Base-by-base conservation (phyloP, 2,329 filamentous ascomycete species). In the Aspergillus ruber region DNA sequence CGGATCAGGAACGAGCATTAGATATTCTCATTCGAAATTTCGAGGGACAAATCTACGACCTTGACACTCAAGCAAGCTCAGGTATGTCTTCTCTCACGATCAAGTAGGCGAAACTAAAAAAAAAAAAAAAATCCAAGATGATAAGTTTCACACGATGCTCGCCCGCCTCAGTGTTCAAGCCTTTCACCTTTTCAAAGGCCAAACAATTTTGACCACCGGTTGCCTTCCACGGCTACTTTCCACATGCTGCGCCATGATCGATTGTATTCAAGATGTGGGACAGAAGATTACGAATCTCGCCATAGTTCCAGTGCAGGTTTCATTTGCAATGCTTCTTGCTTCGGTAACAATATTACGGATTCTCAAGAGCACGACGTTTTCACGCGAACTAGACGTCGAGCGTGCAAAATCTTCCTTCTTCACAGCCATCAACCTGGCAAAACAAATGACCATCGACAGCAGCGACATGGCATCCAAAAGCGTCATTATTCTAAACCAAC, bases 1-100 rank as follows among this genome's bases (percentile, higher is more conserved):
- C 55, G 1, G 67, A 71, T 6, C 68, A 70, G 43, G 70, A 73
- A 45, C 60, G 62, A 6, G 56, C 62, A 4, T 54, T 73, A 27
- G 65, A 69, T 38, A 61, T 66, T 21, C 41, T 72, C 12, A 52
- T 73, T 15, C 60, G 61, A 15, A 56, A 59, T 5, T 71, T 65
- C 43, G 67, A 72, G 42, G 52, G 50, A 4, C 65, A 69, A 29
- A 50, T 68, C 10, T 54, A 61, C n/a, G 68, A 67, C 20, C 50
- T 72, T 4, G 67, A 65, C n/a, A 47, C 58, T 6, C 62, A 68
- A 32, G 54, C 57, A 6, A 51, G 55, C 15, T 59, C 65, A 35
- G 62, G 67, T 69, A 58, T 44, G 54, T 33, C 15, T 6, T 23
- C 6, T 46, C 27, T 45, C n/a, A 17, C 44, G 44, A 17, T 42